Evolutionary conservation across 163 green algal species (phyloP).

Genomic region (Prototheca wickerhamii): DNA sequence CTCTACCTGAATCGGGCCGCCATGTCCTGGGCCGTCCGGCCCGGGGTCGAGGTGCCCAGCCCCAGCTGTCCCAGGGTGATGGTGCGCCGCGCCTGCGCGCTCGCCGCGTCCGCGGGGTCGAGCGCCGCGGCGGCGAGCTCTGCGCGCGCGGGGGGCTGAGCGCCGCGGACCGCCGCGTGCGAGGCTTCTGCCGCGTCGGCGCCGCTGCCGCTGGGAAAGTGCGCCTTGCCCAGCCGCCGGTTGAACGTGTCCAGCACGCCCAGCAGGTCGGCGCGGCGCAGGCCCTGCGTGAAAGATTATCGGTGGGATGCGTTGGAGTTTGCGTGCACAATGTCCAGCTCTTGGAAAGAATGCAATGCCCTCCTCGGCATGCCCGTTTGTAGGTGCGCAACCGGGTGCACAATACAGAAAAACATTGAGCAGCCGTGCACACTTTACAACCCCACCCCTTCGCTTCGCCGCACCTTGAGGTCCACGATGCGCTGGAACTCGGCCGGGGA

Average conservation of each 20-base stretch:
- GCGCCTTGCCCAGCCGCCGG: constrained; percentile 19
- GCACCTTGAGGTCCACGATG: constrained; percentile 74
- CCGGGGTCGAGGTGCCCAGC: background rate
- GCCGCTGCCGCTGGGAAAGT: constrained; percentile 1
- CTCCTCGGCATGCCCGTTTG: too few species aligned
- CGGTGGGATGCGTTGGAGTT: background rate
- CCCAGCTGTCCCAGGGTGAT: background rate
- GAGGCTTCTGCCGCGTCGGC: background rate
- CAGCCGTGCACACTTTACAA: background rate
- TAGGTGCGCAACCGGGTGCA: too few species aligned
- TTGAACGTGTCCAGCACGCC: constrained; percentile 34
- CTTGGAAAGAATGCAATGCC: too few species aligned
- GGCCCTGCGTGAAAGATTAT: constrained; percentile 20
- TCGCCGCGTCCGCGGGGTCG: background rate
- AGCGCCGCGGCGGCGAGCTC: background rate
- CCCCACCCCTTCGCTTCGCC: background rate
- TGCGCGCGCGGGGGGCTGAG: background rate
- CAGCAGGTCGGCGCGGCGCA: constrained; percentile 33
- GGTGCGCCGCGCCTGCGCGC: background rate
- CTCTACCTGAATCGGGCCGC: constrained; percentile 11
- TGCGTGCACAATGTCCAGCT: background rate
- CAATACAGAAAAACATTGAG: too few species aligned
- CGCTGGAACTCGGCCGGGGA: constrained; percentile 54
- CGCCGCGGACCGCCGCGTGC: too few species aligned
- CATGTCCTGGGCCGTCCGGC: constrained; percentile 20